Percentiles rank a stretch among this genome's conserved stretches.
phyloP scores from a whole-genome alignment of 2,329 filamentous ascomycete genomes.

The Verticillium longisporum region DNA sequence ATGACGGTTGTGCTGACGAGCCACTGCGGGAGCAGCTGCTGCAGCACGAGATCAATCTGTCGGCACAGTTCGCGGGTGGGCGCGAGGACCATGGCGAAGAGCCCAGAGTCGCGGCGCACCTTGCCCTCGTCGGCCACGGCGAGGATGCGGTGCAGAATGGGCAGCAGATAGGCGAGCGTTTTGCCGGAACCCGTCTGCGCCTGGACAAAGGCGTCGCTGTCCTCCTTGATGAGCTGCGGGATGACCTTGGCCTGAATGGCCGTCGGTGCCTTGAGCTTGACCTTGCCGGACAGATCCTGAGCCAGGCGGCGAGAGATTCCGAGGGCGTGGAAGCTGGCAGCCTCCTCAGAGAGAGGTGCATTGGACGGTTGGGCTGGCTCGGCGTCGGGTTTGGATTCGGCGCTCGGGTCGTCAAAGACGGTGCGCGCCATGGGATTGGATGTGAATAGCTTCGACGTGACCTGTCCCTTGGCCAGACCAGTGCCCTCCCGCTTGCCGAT shows the following conservation, averaged over 20 bases:
- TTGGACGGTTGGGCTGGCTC: constrained; percentile 73
- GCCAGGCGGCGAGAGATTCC: constrained; percentile 77
- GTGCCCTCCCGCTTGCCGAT: constrained; percentile 13
- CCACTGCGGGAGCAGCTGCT: constrained; percentile 83
- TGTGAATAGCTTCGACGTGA: constrained; percentile 89
- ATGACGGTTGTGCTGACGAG: constrained; percentile 83
- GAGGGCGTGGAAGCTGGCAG: constrained; percentile 79
- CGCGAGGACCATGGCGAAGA: constrained; percentile 91
- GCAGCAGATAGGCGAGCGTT: constrained; percentile 90
- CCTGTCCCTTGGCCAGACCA: constrained; percentile 44
- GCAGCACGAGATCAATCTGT: constrained; percentile 83
- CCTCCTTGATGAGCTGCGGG: constrained; percentile 68
- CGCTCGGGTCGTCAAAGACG: constrained; percentile 41
- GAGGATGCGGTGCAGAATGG: constrained; percentile 84
- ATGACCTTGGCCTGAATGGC: constrained; percentile 91
- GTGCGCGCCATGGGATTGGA: constrained; percentile 75
- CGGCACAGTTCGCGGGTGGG: constrained; percentile 92
- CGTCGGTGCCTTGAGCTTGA: constrained; percentile 84
- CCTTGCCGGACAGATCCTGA: constrained; percentile 74
- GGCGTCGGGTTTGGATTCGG: constrained; percentile 28
- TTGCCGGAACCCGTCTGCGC: constrained; percentile 97
- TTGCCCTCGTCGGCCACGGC: constrained; percentile 52
- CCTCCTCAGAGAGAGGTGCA: constrained; percentile 76
- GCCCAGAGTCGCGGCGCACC: constrained; percentile 76
- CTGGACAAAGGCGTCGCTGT: constrained; percentile 90